Evolutionary conservation across 1,139 yeast species (phyloP).

Genomic region (Ogataea hybrid): DNA sequence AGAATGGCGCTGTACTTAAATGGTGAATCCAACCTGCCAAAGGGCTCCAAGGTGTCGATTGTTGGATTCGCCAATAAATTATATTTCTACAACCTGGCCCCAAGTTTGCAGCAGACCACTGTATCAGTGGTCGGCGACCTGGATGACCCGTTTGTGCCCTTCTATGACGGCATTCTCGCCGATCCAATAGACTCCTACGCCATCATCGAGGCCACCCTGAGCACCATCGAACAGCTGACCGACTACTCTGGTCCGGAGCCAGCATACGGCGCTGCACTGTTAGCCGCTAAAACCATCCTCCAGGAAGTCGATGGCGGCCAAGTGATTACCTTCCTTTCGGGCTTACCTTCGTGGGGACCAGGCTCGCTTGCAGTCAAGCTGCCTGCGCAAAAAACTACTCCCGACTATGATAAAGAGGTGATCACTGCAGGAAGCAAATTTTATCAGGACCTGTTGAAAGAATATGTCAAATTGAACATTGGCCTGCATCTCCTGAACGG

Average conservation of each 20-base stretch:
- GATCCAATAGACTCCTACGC: conserved; percentile 66
- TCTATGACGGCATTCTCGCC: conserved; percentile 74
- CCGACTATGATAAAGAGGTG: conserved; percentile 54
- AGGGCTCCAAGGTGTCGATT: conserved; percentile 58
- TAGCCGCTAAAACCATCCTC: conserved; percentile 67
- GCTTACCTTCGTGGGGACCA: conserved; percentile 81
- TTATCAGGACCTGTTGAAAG: conserved; percentile 59
- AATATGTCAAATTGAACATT: conserved; percentile 56
- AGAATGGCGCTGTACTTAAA: conserved; percentile 49
- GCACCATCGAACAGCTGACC: conserved; percentile 51
- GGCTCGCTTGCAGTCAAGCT: conserved; percentile 64
- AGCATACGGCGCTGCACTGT: conserved; percentile 76
- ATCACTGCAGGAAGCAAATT: conserved; percentile 61
- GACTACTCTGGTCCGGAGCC: conserved; percentile 60
- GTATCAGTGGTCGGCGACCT: conserved; percentile 69
- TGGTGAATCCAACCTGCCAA: conserved; percentile 36
- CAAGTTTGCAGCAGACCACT: conserved; percentile 47
- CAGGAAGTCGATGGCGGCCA: conserved; percentile 75
- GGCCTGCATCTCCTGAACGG: conserved; percentile 79
- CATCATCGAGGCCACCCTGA: conserved; percentile 67
- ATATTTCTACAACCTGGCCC: conserved; percentile 70
- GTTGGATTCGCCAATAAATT: conserved; percentile 74
- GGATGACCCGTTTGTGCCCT: conserved; percentile 80
- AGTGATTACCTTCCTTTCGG: conserved; percentile 63
- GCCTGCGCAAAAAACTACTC: conserved; percentile 37